phyloP scores from a whole-genome alignment of 352 stramenopile genomes.

The Phytopythium vexans region DNA sequence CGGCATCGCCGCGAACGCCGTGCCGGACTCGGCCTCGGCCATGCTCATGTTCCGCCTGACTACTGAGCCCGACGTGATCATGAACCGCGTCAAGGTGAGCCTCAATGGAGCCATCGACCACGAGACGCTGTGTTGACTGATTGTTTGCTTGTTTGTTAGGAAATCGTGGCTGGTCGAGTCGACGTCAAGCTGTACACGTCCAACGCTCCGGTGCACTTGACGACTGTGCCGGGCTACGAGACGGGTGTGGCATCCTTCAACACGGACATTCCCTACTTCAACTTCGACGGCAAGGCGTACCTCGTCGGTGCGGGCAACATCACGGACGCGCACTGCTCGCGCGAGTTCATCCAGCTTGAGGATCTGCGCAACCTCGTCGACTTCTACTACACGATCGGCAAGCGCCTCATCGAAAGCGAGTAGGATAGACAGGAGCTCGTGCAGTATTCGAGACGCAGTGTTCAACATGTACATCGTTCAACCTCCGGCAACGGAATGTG shows the following conservation, averaged over 20 bases:
- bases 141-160: conserved; percentile 13
- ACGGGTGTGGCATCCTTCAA: conserved; percentile 87
- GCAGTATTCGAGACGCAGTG: too few relatives aligned
- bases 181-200: conserved; percentile 82
- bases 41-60: conserved; percentile 89
- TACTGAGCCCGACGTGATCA: conserved; percentile 60
- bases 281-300: conserved; percentile 77
- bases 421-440: conserved; percentile 8
- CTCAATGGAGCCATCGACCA: not conserved
- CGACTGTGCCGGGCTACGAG: conserved; percentile 81
- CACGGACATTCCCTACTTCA: conserved; percentile 88
- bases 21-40: conserved; percentile 79
- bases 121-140: not conserved
- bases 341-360: conserved; percentile 70
- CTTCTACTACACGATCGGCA: conserved; percentile 71
- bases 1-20: conserved; percentile 76
- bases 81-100: conserved; percentile 58
- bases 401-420: conserved; percentile 56
- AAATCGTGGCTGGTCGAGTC: conserved; percentile 57
- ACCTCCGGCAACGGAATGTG: too few relatives aligned
- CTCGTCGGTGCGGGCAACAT: conserved; percentile 73
- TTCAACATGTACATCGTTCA: too few relatives aligned
- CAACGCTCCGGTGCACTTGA: conserved; percentile 76
- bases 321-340: conserved; percentile 68
- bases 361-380: conserved; percentile 58